Percentiles rank a stretch among this genome's conserved stretches.
phyloP scores from a whole-genome alignment of 2,329 filamentous ascomycete species.

The Alternaria novae-zelandiae region DNA sequence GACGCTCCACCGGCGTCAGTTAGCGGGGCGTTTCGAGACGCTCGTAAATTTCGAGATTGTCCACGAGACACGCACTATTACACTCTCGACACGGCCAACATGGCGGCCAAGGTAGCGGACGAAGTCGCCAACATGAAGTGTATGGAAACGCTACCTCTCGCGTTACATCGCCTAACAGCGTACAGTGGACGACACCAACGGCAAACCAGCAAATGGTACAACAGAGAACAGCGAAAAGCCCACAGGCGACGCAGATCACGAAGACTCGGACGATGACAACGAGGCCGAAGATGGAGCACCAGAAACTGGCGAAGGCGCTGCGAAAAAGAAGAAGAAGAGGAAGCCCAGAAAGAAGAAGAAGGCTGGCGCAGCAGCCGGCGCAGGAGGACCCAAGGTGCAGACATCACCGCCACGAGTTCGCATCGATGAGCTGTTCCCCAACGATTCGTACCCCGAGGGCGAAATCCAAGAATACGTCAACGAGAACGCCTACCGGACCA shows the following conservation, averaged over 20 bases:
- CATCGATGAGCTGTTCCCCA: slow-evolving; percentile 75
- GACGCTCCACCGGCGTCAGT: slow-evolving; percentile 13
- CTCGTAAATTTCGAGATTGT: slow-evolving; percentile 23
- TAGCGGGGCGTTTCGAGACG: slow-evolving; percentile 15
- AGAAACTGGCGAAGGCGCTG: slow-evolving; percentile 45
- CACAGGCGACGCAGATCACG: slow-evolving; percentile 57
- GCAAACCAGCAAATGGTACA: slow-evolving; percentile 39
- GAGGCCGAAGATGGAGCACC: slow-evolving; percentile 57
- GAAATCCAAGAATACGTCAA: slow-evolving; percentile 79
- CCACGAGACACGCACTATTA: slow-evolving; percentile 4
- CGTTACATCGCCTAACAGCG: slow-evolving; percentile 6
- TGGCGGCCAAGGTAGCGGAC: slow-evolving; percentile 48
- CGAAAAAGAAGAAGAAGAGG: slow-evolving; percentile 86
- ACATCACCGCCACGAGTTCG: slow-evolving; percentile 78
- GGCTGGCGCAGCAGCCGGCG: slow-evolving; percentile 49
- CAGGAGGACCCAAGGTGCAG: slow-evolving; percentile 67
- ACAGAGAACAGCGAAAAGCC: slow-evolving; percentile 45
- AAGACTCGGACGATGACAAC: slow-evolving; percentile 62
- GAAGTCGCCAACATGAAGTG: slow-evolving; percentile 48
- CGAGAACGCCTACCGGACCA: slow-evolving; percentile 80
- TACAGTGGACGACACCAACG: slow-evolving; percentile 47
- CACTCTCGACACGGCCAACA: slow-evolving; percentile 24
- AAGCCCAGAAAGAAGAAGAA: slow-evolving; percentile 76
- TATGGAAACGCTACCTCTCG: slow-evolving; percentile 23
- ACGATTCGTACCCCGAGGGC: slow-evolving; percentile 75